Conservation (phyloP, 192 early-diverging fungal genomes). For the Backusella mclennaniae region DNA sequence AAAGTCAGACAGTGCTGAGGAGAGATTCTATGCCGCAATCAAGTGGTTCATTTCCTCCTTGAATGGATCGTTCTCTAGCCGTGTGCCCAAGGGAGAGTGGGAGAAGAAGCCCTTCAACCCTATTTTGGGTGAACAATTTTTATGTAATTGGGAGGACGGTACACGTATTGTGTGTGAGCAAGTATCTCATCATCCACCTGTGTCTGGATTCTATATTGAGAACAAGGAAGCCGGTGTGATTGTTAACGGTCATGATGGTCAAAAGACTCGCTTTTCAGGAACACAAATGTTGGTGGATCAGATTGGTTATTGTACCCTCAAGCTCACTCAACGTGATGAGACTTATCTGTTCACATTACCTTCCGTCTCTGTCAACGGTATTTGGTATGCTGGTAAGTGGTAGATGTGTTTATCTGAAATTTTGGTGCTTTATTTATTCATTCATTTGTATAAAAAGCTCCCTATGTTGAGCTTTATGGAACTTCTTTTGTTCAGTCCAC, state of each 20-base stretch:
- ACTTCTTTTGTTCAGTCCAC: conserved; percentile 61
- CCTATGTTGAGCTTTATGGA: conserved; percentile 59
- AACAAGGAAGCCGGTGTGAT: conserved; percentile 59
- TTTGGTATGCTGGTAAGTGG: conserved; percentile 50
- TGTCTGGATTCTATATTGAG: conserved; percentile 67
- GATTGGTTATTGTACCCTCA: conserved; percentile 70
- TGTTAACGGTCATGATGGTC: conserved; percentile 61
- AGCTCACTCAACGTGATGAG: conserved; percentile 56
- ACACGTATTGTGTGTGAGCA: conserved; percentile 65
- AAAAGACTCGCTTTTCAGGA: conserved; percentile 73
- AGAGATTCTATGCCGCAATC: conserved; percentile 69
- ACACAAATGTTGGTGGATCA: conserved; percentile 77
- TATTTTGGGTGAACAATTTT: conserved; percentile 68
- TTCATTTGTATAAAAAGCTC: conserved; percentile 21
- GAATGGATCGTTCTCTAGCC: conserved; percentile 73
- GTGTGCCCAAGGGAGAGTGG: conserved; percentile 59
- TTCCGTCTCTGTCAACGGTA: conserved; percentile 73
- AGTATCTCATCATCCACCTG: conserved; percentile 72
- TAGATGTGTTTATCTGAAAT: background rate
- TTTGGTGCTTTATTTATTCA: background rate
- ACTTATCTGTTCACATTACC: conserved; percentile 74
- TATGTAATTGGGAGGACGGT: conserved; percentile 59
- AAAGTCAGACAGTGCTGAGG: conserved; percentile 53
- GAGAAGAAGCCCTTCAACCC: conserved; percentile 80
- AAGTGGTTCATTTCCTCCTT: conserved; percentile 82